Evolutionary conservation across 1,284 basidiomycete species (phyloP), one percentile per base, ranked within the genome.

Genomic region (Ceratobasidium sp.): DNA sequence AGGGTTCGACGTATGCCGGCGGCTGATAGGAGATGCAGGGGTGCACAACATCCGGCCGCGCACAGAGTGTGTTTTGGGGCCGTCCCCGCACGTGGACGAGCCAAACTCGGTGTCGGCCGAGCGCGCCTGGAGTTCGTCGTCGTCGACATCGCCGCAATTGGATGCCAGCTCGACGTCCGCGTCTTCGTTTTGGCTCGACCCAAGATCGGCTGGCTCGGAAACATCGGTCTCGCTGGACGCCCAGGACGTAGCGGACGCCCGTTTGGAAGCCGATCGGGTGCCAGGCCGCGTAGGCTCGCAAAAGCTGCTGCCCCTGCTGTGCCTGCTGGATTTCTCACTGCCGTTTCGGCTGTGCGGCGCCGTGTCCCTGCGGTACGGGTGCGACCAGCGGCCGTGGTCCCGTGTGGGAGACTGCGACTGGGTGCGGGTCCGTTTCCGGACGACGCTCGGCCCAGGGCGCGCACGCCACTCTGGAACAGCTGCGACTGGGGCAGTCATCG

Each of bases 51-150:
- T 66, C 37, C 64, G 64, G 31, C 64, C 48, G 14, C 64, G 64
- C 19, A 24, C 63, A 27, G 64, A 66, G 24, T 41, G 39, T 2
- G 46, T 11, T 66, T 66, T 66, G 48, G 64, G 49, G 29, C 13
- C 64, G 31, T 66, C 64, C n/a, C 14, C 64, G 34, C 64, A 66
- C 64, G 64, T 66, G 64, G 64, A 66, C 48, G 64, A 66, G 48
- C 37, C 64, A 16, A 66, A 34, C 34, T 66, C 64, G 31, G 64
- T 66, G 64, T 66, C 64, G 48, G 64, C 64, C 64, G 64, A 66
- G 48, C 64, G 64, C 43, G 64, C 48, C 64, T 49, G 49, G 49
- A 66, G 29, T 14, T 66, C 64, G 19, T 66, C 64, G 48, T 66
- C 64, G 48, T 66, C 64, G 64, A 66, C 64, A 29, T 66, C 64